Evolutionary conservation across 805 yeast species (phyloP), one percentile per base, ranked within the genome.

Genomic region (Barnettozyma californica): DNA sequence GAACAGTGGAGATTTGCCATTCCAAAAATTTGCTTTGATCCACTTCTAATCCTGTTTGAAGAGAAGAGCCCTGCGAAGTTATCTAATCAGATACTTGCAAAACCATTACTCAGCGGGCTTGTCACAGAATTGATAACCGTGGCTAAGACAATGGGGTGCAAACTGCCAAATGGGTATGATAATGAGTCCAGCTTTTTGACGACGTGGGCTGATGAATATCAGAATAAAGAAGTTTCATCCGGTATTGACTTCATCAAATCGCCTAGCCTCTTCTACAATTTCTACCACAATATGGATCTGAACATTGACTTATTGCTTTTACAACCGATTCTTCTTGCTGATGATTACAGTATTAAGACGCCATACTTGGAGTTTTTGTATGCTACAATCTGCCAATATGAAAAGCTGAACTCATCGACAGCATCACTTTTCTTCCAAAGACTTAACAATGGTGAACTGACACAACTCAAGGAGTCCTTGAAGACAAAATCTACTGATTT

Each of bases 341-440:
- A 90, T 68, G 96, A 90, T 62, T 78, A 79, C 61, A 83, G 84
- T 43, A 82, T 89, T 47, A 84, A 85, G 63, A 88, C 97, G 0
- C 97, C 97, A 2, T 91, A 91, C 63, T 72, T 91, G 63, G 97
- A 91, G 68, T 87, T 87, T 57, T 68, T 88, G 49, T 91, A 88
- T 63, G 89, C 96, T 2, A 76, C 82, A 46, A 70, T 85, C 71
- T 81, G 87, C 53, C 91, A 85, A 62, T 75, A 71, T 46, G 74
- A 68, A 23, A 52, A 65, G 41, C 52, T 62, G 46, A 68, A 69
- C 52, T 55, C 49, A 9, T 18, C 47, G 9, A 27, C 38, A 1
- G 34, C 44, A 20, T 64, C 53, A 36, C 55, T 53, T 18, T 50
- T 49, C 53, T 61, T 56, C 54, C 63, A 53, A 55, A 64, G 56